Percentiles rank a stretch among this genome's conserved stretches.
Conservation (phyloP, 2,329 filamentous ascomycete genomes). For the Penicillium sp. region DNA sequence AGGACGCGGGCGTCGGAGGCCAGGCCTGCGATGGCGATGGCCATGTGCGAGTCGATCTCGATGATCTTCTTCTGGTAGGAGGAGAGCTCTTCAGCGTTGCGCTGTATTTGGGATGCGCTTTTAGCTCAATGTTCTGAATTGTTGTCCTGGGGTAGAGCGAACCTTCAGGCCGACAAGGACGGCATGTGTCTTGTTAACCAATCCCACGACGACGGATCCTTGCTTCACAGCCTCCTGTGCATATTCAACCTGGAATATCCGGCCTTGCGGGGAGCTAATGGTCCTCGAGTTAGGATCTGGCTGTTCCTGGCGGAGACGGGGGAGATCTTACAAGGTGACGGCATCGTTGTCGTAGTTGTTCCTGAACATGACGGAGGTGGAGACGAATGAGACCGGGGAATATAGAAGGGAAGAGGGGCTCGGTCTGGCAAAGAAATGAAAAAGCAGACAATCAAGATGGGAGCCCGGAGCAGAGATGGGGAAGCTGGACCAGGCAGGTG, state of each 20-base stretch:
- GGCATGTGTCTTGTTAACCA: slow-evolving; percentile 96
- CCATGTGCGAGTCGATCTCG: slow-evolving; percentile 90
- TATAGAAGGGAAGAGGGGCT: slow-evolving; percentile 4
- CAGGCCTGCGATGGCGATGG: slow-evolving; percentile 91
- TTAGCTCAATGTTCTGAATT: slow-evolving; percentile 4
- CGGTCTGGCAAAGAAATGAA: slow-evolving; percentile 14
- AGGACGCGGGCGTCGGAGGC: slow-evolving; percentile 97
- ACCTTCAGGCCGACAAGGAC: slow-evolving; percentile 97
- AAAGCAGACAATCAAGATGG: slow-evolving; percentile 16
- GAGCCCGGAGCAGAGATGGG: slow-evolving; percentile 19
- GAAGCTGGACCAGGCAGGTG: slow-evolving; percentile 31
- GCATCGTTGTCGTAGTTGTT: slow-evolving; percentile 99
- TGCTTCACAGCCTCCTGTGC: slow-evolving; percentile 98
- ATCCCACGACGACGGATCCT: slow-evolving; percentile 93
- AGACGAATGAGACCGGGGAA: slow-evolving; percentile 8
- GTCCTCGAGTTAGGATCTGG: slow-evolving; percentile 18
- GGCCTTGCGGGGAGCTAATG: slow-evolving; percentile 89
- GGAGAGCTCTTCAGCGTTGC: slow-evolving; percentile 98
- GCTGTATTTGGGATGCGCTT: slow-evolving; percentile 51
- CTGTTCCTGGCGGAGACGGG: slow-evolving; percentile 16
- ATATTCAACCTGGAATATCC: slow-evolving; percentile 99
- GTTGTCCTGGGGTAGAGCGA: slow-evolving; percentile 22
- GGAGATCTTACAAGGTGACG: slow-evolving; percentile 79
- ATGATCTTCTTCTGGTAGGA: slow-evolving; percentile 99
- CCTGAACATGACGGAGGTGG: slow-evolving; percentile 75